Evolutionary conservation across 805 yeast genomes (phyloP), one percentile per base, ranked within the genome.

Genomic region (Ogataea ganodermae): DNA sequence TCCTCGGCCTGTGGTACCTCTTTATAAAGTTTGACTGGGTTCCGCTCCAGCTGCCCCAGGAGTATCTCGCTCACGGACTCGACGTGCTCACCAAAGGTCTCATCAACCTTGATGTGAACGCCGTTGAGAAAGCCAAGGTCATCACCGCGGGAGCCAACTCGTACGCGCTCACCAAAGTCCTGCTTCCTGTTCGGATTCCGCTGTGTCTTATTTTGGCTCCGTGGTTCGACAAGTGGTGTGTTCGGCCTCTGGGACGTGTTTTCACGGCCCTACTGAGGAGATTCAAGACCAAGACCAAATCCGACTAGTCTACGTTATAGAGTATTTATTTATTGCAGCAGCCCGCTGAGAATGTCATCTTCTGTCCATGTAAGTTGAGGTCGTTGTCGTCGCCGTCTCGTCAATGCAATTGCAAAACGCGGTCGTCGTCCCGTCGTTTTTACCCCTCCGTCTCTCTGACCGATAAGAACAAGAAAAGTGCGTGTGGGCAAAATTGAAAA

Each of bases 41-140:
- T 7, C 79, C 83, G 1, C 45, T 74, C 24, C 76, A 75, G 38
- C 57, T 78, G 16, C 81, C 83, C 0, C 62, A 71, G n/a, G 76
- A 79, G 66, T 72, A 75, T 4, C 58, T 78, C 12, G 71, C 69
- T 8, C 76, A 72, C 48, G 81, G 81, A 1, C 66, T 73, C 2
- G 72, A 71, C 40, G 62, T 77, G 22, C 72, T 79, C 24, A 74
- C 76, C 45, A 65, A 68, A 27, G 72, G 73, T 3, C 54, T 62
- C 7, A 41, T 55, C 21, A 62, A 60, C 31, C 46, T 60, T 51
- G 60, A 61, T 22, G 49, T 56, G 32, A 57, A 57, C 22, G 41
- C 53, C 9, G 57, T 45, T 21, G 68, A 66, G 23, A 66, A 65
- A 51, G 59, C 63, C 3, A 45, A 55, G 32, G 47, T 58, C 7